Conservation (phyloP, 768 basidiomycete species). For the Scleroderma bovista region DNA sequence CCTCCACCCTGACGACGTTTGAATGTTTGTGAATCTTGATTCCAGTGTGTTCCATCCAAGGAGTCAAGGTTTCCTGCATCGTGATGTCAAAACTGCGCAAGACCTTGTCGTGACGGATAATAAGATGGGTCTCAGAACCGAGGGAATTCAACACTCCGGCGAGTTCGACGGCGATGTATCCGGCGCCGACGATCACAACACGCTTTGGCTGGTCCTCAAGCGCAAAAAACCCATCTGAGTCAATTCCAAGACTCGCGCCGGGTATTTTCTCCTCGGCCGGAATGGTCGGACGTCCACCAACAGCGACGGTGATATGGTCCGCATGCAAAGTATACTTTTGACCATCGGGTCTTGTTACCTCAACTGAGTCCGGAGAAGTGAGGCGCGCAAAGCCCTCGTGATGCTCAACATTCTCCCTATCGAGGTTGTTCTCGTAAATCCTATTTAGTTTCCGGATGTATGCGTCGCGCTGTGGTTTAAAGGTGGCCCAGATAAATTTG, state of each 20-base stretch:
- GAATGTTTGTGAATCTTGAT: slow-evolving; percentile 78
- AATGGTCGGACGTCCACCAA: slow-evolving; percentile 78
- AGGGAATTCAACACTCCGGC: slow-evolving; percentile 91
- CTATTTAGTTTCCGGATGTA: slow-evolving; percentile 87
- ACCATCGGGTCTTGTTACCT: slow-evolving; percentile 68
- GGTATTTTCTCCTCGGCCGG: slow-evolving; percentile 79
- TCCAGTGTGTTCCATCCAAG: slow-evolving; percentile 95
- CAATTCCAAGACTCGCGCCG: slow-evolving; percentile 85
- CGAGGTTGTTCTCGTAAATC: slow-evolving; percentile 88
- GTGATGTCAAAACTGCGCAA: slow-evolving; percentile 90
- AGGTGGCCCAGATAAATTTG: slow-evolving; percentile 82
- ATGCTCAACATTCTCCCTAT: slow-evolving; percentile 82
- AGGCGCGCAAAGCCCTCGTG: slow-evolving; percentile 76
- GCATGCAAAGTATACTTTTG: slow-evolving; percentile 65
- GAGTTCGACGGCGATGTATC: slow-evolving; percentile 97
- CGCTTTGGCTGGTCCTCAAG: slow-evolving; percentile 87
- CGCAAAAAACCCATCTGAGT: slow-evolving; percentile 96
- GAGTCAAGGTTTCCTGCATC: slow-evolving; percentile 76
- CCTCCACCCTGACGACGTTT: slow-evolving; percentile 71
- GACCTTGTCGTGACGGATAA: slow-evolving; percentile 88
- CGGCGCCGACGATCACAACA: slow-evolving; percentile 92
- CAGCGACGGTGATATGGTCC: slow-evolving; percentile 78
- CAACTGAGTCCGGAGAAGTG: slow-evolving; percentile 59
- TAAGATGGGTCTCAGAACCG: slow-evolving; percentile 85
- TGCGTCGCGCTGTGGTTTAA: slow-evolving; percentile 94